Evolutionary conservation across 257 asterid genomes (phyloP).

Genomic region (Rhazya stricta): DNA sequence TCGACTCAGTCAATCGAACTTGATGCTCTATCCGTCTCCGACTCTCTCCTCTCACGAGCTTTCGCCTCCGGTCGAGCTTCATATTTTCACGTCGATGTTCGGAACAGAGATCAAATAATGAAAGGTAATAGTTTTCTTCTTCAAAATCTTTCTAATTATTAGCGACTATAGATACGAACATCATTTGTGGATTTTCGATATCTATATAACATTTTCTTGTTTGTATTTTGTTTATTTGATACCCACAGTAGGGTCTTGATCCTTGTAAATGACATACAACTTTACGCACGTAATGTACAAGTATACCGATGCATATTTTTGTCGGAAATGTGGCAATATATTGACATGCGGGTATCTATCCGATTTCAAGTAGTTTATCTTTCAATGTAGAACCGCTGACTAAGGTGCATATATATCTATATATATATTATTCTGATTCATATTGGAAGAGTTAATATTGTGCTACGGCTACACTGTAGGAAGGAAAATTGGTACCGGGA

Average conservation of each 20-base stretch:
- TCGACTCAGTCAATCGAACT: constrained; percentile 41
- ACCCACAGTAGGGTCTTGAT: not conserved
- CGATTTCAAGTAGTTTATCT: no score
- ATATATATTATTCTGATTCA: no score
- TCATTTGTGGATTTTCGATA: not conserved
- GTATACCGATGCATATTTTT: no score
- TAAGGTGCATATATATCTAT: no score
- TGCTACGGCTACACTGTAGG: not conserved
- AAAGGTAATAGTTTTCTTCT: constrained; percentile 35
- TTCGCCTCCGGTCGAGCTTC: constrained; percentile 60
- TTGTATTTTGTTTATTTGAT: not conserved
- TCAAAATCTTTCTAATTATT: not conserved
- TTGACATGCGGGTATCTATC: not conserved
- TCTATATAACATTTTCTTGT: no score
- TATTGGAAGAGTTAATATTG: not conserved
- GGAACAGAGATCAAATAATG: constrained; percentile 45
- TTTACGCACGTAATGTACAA: not conserved
- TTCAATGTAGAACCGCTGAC: no score
- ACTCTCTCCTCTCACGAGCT: constrained; percentile 55
- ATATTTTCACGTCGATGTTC: constrained; percentile 63
- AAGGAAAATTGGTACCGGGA: not conserved
- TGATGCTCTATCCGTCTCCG: constrained; percentile 43
- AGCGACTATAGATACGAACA: not conserved
- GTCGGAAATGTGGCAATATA: not conserved
- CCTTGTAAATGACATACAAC: no score